A percentile compares a stretch with the other conserved stretches of the same genome.
Evolutionary conservation across 139 green algal species (phyloP).

Genomic region (Gonium pectorale): DNA sequence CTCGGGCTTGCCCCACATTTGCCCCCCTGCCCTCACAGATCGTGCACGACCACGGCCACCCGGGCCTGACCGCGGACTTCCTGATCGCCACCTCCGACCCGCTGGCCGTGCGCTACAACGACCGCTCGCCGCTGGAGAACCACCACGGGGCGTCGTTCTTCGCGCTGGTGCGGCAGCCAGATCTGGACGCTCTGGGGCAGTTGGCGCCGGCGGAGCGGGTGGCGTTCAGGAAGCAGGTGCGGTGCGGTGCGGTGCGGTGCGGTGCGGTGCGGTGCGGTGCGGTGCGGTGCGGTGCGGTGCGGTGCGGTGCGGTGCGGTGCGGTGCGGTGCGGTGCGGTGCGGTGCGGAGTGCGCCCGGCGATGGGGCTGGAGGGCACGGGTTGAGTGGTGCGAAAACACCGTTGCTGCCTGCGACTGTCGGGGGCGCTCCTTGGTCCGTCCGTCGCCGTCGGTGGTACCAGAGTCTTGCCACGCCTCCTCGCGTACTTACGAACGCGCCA

Average conservation of each 20-base stretch:
- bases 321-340: not conserved
- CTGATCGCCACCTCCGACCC: slow-evolving; percentile 43
- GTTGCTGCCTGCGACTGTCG: too few relatives aligned
- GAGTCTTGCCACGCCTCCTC: not conserved
- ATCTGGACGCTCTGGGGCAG: slow-evolving; percentile 31
- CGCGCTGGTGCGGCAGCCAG: slow-evolving; percentile 21
- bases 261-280: not conserved
- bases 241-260: not conserved
- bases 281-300: not conserved
- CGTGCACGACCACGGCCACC: slow-evolving; percentile 49
- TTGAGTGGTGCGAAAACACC: too few relatives aligned
- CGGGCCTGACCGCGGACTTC: slow-evolving; percentile 59
- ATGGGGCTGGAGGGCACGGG: too few relatives aligned
- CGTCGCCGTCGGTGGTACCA: too few relatives aligned
- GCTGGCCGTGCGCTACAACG: slow-evolving; percentile 59
- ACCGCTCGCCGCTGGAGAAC: slow-evolving; percentile 54
- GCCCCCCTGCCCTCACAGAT: slow-evolving; percentile 26
- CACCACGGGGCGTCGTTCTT: slow-evolving; percentile 48
- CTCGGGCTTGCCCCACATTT: not conserved
- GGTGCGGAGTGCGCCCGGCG: too few relatives aligned
- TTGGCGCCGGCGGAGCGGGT: not conserved
- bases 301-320: not conserved
- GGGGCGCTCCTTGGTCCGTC: too few relatives aligned
- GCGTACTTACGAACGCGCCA: too few relatives aligned
- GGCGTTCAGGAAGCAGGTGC: slow-evolving; percentile 40